Conservation (phyloP, 208 protist genomes). For the Crithidia expoeki region DNA sequence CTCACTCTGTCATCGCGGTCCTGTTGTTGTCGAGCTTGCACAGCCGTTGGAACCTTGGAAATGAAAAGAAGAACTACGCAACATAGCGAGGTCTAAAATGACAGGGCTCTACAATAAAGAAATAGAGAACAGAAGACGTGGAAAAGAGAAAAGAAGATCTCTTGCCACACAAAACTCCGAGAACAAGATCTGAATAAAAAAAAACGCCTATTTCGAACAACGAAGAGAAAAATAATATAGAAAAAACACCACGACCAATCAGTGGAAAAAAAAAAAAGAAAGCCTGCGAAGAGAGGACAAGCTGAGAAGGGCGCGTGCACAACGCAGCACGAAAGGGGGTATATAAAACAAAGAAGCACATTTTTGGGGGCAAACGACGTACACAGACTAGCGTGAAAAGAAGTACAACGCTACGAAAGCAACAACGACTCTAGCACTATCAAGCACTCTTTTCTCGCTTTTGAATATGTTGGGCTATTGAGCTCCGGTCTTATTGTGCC, state of each 20-base stretch:
- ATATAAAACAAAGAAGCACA: background rate
- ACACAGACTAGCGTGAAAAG: background rate
- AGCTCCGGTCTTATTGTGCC: no score
- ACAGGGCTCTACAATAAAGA: conserved; percentile 10
- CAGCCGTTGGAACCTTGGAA: background rate
- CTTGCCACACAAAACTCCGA: no score
- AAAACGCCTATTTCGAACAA: background rate
- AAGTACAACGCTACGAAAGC: background rate
- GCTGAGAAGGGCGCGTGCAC: background rate
- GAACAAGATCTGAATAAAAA: background rate
- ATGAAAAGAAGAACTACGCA: background rate
- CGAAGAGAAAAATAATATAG: background rate
- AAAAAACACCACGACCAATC: background rate
- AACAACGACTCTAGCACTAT: background rate
- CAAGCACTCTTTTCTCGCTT: background rate
- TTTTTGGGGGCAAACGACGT: background rate
- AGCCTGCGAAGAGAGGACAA: background rate
- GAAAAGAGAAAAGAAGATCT: background rate
- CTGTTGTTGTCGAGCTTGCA: background rate
- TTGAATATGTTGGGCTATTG: background rate
- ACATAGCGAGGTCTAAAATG: background rate
- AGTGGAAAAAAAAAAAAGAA: background rate
- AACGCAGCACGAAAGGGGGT: background rate
- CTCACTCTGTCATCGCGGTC: background rate
- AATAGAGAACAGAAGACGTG: conserved; percentile 5